phyloP scores from a whole-genome alignment of 2,329 filamentous ascomycete species.

The Fusarium temperatum region DNA sequence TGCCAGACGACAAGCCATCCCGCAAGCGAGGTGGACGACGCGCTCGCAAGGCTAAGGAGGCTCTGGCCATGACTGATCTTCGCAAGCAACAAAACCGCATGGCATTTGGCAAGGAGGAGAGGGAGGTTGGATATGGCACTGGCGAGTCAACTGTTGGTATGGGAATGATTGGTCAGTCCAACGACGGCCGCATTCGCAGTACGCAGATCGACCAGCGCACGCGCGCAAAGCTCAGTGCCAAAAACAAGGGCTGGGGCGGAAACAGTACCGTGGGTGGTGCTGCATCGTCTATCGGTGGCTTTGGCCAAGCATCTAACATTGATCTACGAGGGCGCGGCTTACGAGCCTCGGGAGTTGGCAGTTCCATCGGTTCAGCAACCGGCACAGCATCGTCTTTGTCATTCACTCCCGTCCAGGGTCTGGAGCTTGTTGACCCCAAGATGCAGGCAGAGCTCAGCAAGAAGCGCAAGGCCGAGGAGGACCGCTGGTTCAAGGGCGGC shows the following conservation, averaged over 20 bases:
- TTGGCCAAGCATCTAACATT: conserved; percentile 73
- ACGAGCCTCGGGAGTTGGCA: conserved; percentile 82
- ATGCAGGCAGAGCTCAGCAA: conserved; percentile 85
- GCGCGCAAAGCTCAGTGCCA: conserved; percentile 90
- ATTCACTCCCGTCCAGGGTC: conserved; percentile 92
- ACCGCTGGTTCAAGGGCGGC: conserved; percentile 97
- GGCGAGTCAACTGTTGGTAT: conserved; percentile 87
- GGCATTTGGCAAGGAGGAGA: conserved; percentile 95
- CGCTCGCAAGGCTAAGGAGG: conserved; percentile 94
- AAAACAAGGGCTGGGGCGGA: conserved; percentile 94
- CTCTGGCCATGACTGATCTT: conserved; percentile 94
- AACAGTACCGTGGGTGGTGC: conserved; percentile 71
- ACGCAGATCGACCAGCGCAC: conserved; percentile 94
- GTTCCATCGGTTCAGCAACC: conserved; percentile 64
- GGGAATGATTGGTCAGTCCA: conserved; percentile 92
- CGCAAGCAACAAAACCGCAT: conserved; percentile 96
- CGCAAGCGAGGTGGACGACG: conserved; percentile 90
- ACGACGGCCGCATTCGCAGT: conserved; percentile 88
- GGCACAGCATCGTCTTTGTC: conserved; percentile 88
- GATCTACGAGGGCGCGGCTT: conserved; percentile 82
- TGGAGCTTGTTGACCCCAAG: conserved; percentile 96
- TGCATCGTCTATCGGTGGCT: conserved; percentile 83
- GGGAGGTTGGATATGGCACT: conserved; percentile 88
- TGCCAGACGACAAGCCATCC: conserved; percentile 93
- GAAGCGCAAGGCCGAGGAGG: conserved; percentile 93